Conservation (phyloP, 1,284 basidiomycete genomes). For the Cryptococcus neoformans region DNA sequence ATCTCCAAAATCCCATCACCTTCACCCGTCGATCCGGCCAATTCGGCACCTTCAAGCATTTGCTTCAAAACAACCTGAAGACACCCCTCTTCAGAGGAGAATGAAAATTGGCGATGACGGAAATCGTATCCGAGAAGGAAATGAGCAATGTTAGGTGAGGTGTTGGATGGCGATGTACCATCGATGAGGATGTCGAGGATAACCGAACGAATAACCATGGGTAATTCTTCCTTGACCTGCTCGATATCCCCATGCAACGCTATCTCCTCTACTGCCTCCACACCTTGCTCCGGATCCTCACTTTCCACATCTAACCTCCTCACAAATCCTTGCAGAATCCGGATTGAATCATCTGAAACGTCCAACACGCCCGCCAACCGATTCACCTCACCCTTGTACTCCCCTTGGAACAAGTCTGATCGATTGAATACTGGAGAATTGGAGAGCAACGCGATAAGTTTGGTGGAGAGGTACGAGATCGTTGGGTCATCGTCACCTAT, state of each 20-base stretch:
- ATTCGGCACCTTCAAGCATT: conserved; percentile 66
- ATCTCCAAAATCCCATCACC: conserved; percentile 59
- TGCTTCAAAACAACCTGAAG: conserved; percentile 79
- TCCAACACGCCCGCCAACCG: conserved; percentile 74
- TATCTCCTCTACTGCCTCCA: conserved; percentile 26
- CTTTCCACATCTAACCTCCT: conserved; percentile 63
- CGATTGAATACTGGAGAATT: conserved; percentile 55
- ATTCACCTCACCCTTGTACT: conserved; percentile 52
- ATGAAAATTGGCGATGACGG: conserved; percentile 49
- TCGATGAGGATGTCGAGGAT: conserved; percentile 83
- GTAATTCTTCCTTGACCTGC: conserved; percentile 26
- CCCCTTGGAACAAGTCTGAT: conserved; percentile 60
- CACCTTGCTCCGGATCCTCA: conserved; percentile 41
- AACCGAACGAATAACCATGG: conserved; percentile 64
- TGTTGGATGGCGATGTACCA: conserved; percentile 63
- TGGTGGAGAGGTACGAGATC: conserved; percentile 72
- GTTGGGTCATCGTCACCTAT: conserved; percentile 71
- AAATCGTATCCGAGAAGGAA: conserved; percentile 77
- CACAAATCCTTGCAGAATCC: conserved; percentile 80
- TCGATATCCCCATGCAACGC: conserved; percentile 26
- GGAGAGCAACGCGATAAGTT: conserved; percentile 68
- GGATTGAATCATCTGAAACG: conserved; percentile 75
- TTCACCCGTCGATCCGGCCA: conserved; percentile 45
- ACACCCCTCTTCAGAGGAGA: conserved; percentile 55
- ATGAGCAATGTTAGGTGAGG: conserved; percentile 84